Evolutionary conservation across 768 basidiomycete genomes (phyloP), one percentile per base, ranked within the genome.

Genomic region (Xanthoconium stramineum): DNA sequence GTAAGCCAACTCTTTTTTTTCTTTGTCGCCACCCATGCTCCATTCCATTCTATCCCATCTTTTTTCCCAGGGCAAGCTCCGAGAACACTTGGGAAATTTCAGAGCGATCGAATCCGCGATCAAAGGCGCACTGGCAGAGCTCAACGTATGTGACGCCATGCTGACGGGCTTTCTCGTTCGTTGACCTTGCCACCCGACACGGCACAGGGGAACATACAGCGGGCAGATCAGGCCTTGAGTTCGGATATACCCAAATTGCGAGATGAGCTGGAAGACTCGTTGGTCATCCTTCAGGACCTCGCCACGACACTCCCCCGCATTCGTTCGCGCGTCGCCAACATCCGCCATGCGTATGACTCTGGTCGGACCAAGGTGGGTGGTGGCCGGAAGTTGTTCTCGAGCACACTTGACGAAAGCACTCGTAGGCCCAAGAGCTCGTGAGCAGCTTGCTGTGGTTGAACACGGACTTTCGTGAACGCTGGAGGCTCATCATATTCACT

Each of bases 401-500:
- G 12, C 40, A 19, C 56, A 10, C 43, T 40, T 54, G 53, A 36
- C 37, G 40, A 46, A 35, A n/a, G 35, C 30, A 5, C 29, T 13
- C 8, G 32, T 45, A 91, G 89, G 89, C 89, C 10, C 77, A 80
- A 61, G 71, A 76, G 7, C 81, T 91, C 17, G 82, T 85, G n/a
- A 68, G 69, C 3, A 84, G 85, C 52, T 74, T 91, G 43, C 77
- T 77, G 51, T 91, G 89, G 89, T 76, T 90, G 24, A 89, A 91
- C 66, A 90, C 85, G 0, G 85, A 87, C 47, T 84, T 88, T 68
- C 86, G 87, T 54, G 84, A 86, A 67, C 85, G 89, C 13, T 87
- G 86, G 82, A 80, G 87, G 42, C 70, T 79, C 24, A 86, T 84
- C 72, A 83, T 91, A 63, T 91, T 91, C 75, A 86, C 88, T 1